phyloP scores from a whole-genome alignment of 2,329 filamentous ascomycete genomes.

The Alternaria tenuissima region DNA sequence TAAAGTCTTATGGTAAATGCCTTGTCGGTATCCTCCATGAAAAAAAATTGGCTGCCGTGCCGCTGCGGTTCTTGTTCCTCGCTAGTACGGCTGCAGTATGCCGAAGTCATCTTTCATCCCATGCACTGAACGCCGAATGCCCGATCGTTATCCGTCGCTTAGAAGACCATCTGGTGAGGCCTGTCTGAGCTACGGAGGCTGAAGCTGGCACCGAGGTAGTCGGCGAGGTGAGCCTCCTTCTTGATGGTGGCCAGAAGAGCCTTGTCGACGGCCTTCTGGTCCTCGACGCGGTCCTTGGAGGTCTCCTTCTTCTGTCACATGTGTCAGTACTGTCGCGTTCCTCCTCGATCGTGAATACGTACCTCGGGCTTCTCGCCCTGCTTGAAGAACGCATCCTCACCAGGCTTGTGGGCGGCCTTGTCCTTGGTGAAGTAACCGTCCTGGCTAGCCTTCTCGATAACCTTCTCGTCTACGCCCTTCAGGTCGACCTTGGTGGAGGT shows the following conservation, averaged over 20 bases:
- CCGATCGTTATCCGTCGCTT: constrained; percentile 56
- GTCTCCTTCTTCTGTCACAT: constrained; percentile 89
- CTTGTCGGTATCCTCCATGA: constrained; percentile 51
- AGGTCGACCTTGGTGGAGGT: constrained; percentile 87
- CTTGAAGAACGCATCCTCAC: constrained; percentile 99
- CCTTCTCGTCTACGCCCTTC: constrained; percentile 76
- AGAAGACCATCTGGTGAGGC: constrained; percentile 99
- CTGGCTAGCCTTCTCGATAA: constrained; percentile 78
- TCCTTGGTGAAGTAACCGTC: constrained; percentile 96
- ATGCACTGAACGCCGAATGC: constrained; percentile 52
- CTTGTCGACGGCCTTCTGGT: constrained; percentile 99
- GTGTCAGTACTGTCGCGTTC: constrained; percentile 24
- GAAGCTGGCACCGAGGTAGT: constrained; percentile 96
- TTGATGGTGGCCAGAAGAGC: constrained; percentile 93
- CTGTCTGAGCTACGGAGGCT: constrained; percentile 99
- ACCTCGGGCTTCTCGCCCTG: constrained; percentile 98
- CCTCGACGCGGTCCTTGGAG: constrained; percentile 86
- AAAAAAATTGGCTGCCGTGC: constrained; percentile 47
- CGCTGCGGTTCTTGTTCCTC: constrained; percentile 45
- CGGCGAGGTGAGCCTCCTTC: constrained; percentile 93
- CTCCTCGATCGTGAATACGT: constrained; percentile 51
- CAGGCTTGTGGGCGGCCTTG: constrained; percentile 93
- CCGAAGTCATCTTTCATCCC: constrained; percentile 53
- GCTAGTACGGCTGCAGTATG: constrained; percentile 53
- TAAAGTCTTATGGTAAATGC: constrained; percentile 52